Conservation (phyloP, 2,329 filamentous ascomycete genomes). For the Fusarium avenaceum region DNA sequence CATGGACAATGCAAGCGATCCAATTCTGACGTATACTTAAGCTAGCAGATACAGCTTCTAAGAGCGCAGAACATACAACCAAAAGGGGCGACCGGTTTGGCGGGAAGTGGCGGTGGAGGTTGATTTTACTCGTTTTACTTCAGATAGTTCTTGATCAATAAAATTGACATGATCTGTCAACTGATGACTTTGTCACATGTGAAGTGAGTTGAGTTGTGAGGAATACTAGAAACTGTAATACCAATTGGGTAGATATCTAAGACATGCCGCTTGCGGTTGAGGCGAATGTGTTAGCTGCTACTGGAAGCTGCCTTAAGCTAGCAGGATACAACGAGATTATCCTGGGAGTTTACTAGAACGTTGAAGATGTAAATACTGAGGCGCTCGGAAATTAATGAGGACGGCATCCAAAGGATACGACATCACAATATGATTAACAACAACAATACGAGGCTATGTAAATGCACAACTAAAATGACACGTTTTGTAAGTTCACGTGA, state of each 20-base stretch:
- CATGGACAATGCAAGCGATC: conserved; percentile 38
- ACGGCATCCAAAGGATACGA: background rate
- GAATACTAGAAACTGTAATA: no score
- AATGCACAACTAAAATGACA: no score
- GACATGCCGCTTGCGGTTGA: conserved; percentile 1
- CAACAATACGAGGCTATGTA: no score
- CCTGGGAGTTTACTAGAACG: background rate
- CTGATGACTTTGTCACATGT: background rate
- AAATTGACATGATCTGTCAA: conserved; percentile 16
- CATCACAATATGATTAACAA: no score
- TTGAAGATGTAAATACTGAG: background rate
- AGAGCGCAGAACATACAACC: conserved; percentile 18
- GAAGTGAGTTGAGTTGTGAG: background rate
- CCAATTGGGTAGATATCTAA: background rate
- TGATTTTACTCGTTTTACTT: conserved; percentile 38
- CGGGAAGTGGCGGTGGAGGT: conserved; percentile 54
- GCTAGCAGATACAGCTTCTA: conserved; percentile 8
- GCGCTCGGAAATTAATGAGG: background rate
- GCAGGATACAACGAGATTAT: background rate
- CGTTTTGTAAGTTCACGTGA: no score
- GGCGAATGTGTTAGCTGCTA: background rate
- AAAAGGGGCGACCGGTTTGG: conserved; percentile 56
- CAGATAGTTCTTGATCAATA: conserved; percentile 35
- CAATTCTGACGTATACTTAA: background rate
- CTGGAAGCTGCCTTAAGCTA: background rate